These are phyloP conservation scores for Geotrichum aggregatum DNA, from an alignment of 1,139 yeast species.

Conservation along the genomic window DNA sequence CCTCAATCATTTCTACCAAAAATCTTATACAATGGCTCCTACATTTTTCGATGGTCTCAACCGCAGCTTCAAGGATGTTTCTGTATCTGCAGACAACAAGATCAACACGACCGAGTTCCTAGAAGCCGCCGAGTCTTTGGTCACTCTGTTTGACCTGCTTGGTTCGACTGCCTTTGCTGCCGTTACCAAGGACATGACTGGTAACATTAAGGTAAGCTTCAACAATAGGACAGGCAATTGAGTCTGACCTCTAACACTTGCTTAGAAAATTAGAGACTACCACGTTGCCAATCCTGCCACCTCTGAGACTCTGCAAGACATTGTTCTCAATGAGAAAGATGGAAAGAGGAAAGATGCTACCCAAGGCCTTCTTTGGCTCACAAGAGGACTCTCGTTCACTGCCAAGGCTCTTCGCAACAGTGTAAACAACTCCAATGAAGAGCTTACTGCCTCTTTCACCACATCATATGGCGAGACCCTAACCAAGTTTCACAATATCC, in stretches of 20 bases:
- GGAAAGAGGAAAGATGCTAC: slow-evolving; percentile 74
- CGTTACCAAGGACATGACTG: slow-evolving; percentile 83
- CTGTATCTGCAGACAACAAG: slow-evolving; percentile 49
- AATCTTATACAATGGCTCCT: slow-evolving; percentile 18
- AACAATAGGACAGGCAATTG: neutral
- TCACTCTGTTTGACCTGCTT: slow-evolving; percentile 73
- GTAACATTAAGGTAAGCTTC: slow-evolving; percentile 54
- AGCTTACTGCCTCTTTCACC: slow-evolving; percentile 72
- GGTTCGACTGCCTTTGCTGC: slow-evolving; percentile 85
- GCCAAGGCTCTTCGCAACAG: slow-evolving; percentile 84
- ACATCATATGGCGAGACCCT: slow-evolving; percentile 77
- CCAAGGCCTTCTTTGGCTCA: slow-evolving; percentile 84
- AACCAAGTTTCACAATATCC: slow-evolving; percentile 73
- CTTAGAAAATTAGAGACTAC: slow-evolving; percentile 59
- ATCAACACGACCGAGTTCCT: slow-evolving; percentile 70
- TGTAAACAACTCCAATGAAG: slow-evolving; percentile 54
- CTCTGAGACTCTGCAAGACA: slow-evolving; percentile 66
- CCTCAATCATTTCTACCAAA: neutral
- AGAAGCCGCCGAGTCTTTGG: slow-evolving; percentile 79
- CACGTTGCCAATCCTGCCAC: slow-evolving; percentile 60
- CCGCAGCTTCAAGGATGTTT: slow-evolving; percentile 69
- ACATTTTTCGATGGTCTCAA: slow-evolving; percentile 77
- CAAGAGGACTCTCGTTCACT: slow-evolving; percentile 77
- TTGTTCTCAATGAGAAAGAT: slow-evolving; percentile 62
- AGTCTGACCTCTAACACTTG: neutral